phyloP scores from a whole-genome alignment of 2,329 filamentous ascomycete genomes.

The Verticillium alfalfae region DNA sequence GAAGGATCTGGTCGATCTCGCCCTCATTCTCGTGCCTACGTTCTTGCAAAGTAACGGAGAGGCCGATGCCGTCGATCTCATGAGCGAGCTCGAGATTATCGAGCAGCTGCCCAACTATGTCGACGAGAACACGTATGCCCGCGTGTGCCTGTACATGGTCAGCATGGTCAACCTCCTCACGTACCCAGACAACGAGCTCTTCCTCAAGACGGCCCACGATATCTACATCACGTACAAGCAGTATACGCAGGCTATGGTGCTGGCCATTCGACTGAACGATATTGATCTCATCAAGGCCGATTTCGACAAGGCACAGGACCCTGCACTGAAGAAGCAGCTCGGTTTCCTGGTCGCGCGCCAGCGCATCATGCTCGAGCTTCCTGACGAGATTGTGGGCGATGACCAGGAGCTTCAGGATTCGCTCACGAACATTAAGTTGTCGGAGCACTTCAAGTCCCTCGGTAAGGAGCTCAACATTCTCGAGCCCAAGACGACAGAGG shows the following conservation, averaged over 20 bases:
- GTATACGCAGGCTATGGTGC: slow-evolving; percentile 84
- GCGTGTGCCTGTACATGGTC: slow-evolving; percentile 96
- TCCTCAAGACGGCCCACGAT: slow-evolving; percentile 85
- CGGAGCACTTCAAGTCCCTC: slow-evolving; percentile 88
- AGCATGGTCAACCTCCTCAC: slow-evolving; percentile 98
- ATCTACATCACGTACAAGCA: slow-evolving; percentile 95
- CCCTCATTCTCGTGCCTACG: slow-evolving; percentile 79
- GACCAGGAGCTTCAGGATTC: slow-evolving; percentile 75
- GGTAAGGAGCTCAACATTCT: slow-evolving; percentile 96
- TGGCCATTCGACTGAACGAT: slow-evolving; percentile 92
- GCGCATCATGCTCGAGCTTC: slow-evolving; percentile 68
- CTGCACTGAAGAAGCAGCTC: slow-evolving; percentile 84
- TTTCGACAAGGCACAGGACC: slow-evolving; percentile 75
- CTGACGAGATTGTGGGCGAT: slow-evolving; percentile 40
- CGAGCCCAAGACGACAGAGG: slow-evolving; percentile 93
- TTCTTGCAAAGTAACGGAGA: slow-evolving; percentile 98
- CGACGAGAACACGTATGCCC: slow-evolving; percentile 86
- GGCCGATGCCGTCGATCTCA: slow-evolving; percentile 92
- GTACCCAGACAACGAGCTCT: slow-evolving; percentile 94
- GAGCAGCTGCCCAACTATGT: slow-evolving; percentile 83
- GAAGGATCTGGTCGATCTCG: slow-evolving; percentile 80
- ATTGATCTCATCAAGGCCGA: slow-evolving; percentile 74
- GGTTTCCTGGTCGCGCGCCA: slow-evolving; percentile 90
- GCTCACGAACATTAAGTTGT: slow-evolving; percentile 78
- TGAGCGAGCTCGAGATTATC: slow-evolving; percentile 97